Percentiles rank a stretch among this genome's conserved stretches.
Evolutionary conservation across 2,329 filamentous ascomycete genomes (phyloP).

Genomic region (Zasmidium angulare): DNA sequence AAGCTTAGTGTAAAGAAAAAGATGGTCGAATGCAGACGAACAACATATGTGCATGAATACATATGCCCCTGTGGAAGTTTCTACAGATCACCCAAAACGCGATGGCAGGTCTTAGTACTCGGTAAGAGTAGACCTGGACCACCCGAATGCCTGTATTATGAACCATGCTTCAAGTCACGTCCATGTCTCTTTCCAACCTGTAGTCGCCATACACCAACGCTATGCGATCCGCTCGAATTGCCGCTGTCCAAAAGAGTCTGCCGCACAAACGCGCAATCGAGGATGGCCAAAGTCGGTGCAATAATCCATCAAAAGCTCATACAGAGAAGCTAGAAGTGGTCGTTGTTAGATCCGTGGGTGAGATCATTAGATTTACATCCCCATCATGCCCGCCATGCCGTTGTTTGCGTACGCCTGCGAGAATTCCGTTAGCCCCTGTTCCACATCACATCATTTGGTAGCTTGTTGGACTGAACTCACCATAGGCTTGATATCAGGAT

Average conservation of each 20-base stretch:
- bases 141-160: no score
- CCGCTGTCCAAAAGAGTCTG: no score
- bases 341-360: not conserved
- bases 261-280: no score
- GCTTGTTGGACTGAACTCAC: conserved; percentile 40
- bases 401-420: conserved; percentile 81
- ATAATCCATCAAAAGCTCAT: no score
- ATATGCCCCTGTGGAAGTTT: no score
- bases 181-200: not conserved
- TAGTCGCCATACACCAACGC: not conserved
- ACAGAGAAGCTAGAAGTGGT: not conserved
- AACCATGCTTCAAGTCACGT: no score
- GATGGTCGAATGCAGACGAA: not conserved
- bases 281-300: no score
- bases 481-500: conserved; percentile 94
- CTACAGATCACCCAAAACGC: no score
- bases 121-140: no score
- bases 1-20: not conserved
- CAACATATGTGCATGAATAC: not conserved
- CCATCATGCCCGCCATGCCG: conserved; percentile 74
- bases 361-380: conserved; percentile 21
- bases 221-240: not conserved
- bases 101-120: no score
- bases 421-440: no score
- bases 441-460: conserved; percentile 22